A percentile compares a stretch with the other conserved stretches of the same genome.
phyloP scores from a whole-genome alignment of 1,284 basidiomycete species.

The Taiwanofungus camphoratus region DNA sequence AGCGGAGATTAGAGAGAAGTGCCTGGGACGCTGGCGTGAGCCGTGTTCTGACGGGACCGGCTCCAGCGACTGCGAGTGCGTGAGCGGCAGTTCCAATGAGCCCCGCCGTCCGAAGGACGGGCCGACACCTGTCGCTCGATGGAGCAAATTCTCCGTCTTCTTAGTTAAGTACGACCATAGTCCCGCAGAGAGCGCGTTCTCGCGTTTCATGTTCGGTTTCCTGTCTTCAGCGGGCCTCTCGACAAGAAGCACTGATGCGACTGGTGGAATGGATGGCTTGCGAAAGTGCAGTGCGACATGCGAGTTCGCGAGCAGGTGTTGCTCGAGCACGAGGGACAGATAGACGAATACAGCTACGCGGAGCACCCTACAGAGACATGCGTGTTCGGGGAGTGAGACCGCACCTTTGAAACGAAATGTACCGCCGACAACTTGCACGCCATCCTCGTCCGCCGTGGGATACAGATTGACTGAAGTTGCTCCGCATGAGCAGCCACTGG shows the following conservation, averaged over 20 bases:
- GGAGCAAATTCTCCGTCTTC: slow-evolving; percentile 33
- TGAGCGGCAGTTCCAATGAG: slow-evolving; percentile 34
- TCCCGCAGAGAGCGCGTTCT: slow-evolving; percentile 24
- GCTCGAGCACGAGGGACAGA: slow-evolving; percentile 56
- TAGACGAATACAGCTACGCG: slow-evolving; percentile 50
- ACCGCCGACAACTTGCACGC: slow-evolving; percentile 46
- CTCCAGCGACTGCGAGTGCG: slow-evolving; percentile 5
- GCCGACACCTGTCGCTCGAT: slow-evolving; percentile 29
- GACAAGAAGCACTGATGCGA: slow-evolving; percentile 15
- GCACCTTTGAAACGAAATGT: slow-evolving; percentile 50
- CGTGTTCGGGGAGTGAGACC: slow-evolving; percentile 37
- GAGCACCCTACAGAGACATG: slow-evolving; percentile 41
- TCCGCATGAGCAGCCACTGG: not conserved
- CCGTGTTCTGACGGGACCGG: slow-evolving; percentile 12
- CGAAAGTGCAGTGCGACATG: slow-evolving; percentile 41
- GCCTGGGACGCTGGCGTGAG: slow-evolving; percentile 29
- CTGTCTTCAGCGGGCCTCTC: slow-evolving; percentile 16
- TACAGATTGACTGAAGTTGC: not conserved
- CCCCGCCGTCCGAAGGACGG: slow-evolving; percentile 27
- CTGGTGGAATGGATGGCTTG: slow-evolving; percentile 20
- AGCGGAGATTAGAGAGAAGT: slow-evolving; percentile 42
- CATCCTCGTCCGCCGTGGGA: slow-evolving; percentile 13
- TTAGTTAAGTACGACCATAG: slow-evolving; percentile 40
- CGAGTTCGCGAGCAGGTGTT: slow-evolving; percentile 49
- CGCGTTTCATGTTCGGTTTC: slow-evolving; percentile 21